phyloP scores from a whole-genome alignment of 225 moss, liverwort and hornwort genomes.

The Physcomitrellopsis africana region DNA sequence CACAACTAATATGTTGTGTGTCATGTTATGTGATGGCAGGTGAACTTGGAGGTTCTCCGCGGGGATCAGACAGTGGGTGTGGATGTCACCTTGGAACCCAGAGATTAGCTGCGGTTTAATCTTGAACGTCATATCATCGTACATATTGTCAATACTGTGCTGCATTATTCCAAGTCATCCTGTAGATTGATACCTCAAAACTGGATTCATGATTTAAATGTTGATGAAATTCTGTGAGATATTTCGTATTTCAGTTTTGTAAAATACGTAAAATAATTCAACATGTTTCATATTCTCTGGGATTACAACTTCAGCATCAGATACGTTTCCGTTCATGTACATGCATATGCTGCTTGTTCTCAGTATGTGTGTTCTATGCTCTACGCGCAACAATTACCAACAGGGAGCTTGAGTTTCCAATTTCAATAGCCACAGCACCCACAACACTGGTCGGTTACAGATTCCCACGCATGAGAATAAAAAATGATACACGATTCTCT shows the following conservation, averaged over 20 bases:
- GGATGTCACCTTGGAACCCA: conserved; percentile 82
- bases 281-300: not conserved
- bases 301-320: not conserved
- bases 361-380: not conserved
- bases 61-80: conserved; percentile 78
- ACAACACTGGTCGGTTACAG: no score
- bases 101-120: conserved; percentile 56
- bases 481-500: no score
- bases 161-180: conserved; percentile 12
- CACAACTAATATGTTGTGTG: conserved; percentile 1
- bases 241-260: conserved; percentile 28
- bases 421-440: no score
- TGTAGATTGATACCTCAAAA: conserved; percentile 35
- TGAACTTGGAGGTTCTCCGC: conserved; percentile 86
- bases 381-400: no score
- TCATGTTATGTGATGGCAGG: conserved; percentile 55
- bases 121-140: not conserved
- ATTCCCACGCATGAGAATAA: no score
- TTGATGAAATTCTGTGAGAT: conserved; percentile 11
- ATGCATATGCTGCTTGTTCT: not conserved
- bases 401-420: no score
- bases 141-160: not conserved
- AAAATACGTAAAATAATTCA: conserved; percentile 26
- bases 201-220: conserved; percentile 1
- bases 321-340: no score